These are phyloP conservation scores for Neonectria sp. DNA, from an alignment of 2,329 filamentous ascomycete species.

Conservation along the genomic window DNA sequence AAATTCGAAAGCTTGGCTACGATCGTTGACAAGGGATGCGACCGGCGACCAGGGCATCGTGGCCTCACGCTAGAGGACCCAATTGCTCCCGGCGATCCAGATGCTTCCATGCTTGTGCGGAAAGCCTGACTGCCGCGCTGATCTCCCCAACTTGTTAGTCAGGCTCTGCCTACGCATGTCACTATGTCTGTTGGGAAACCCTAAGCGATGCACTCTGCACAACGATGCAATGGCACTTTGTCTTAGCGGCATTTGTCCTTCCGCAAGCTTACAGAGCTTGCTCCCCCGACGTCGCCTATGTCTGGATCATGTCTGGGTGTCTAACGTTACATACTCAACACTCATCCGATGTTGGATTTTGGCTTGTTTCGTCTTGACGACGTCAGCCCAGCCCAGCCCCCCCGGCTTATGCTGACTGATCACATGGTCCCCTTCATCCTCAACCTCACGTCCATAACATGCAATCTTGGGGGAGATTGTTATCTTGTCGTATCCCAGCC, in stretches of 20 bases:
- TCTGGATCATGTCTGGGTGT: constrained; percentile 31
- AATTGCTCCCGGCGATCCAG: constrained; percentile 11
- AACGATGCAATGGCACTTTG: constrained; percentile 9
- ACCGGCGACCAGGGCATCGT: constrained; percentile 18
- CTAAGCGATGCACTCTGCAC: constrained; percentile 4
- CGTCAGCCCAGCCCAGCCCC: constrained; percentile 17
- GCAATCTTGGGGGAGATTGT: constrained; percentile 22
- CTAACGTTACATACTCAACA: constrained; percentile 35
- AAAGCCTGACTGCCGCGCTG: constrained; percentile 18
- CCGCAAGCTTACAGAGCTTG: not conserved
- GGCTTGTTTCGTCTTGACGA: constrained; percentile 34
- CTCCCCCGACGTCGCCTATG: constrained; percentile 17
- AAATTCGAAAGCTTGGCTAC: constrained; percentile 31
- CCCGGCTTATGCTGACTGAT: constrained; percentile 20
- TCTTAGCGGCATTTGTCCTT: not conserved
- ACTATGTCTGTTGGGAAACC: not conserved
- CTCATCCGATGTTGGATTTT: constrained; percentile 21
- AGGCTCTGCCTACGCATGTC: constrained; percentile 11
- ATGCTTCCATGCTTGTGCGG: constrained; percentile 5
- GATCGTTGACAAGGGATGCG: constrained; percentile 23
- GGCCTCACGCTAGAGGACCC: constrained; percentile 25
- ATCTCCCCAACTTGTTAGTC: constrained; percentile 9
- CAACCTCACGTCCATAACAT: constrained; percentile 14
- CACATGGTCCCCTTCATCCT: constrained; percentile 21
- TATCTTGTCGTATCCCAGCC: constrained; percentile 25